phyloP scores from a whole-genome alignment of 2,329 filamentous ascomycete species.

The Lasiodiplodia theobromae region DNA sequence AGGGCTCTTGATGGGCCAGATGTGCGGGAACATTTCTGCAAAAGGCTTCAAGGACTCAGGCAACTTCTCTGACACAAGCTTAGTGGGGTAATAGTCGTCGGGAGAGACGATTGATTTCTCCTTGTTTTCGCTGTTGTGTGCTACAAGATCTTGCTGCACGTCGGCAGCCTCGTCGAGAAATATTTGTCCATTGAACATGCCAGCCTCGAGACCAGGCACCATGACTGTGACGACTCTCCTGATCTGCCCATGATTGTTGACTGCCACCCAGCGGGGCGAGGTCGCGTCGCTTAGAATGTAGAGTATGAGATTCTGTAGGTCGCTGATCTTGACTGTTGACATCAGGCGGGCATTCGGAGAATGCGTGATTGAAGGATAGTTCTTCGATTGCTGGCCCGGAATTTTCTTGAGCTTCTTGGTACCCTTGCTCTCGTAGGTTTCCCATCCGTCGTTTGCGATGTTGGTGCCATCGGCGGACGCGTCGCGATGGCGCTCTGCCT shows the following conservation, averaged over 20 bases:
- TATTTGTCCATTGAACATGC: conserved; percentile 77
- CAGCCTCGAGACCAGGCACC: conserved; percentile 88
- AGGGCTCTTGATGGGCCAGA: conserved; percentile 89
- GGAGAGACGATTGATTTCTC: conserved; percentile 48
- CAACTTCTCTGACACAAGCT: conserved; percentile 50
- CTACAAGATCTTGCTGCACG: conserved; percentile 31
- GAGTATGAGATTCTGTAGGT: conserved; percentile 65
- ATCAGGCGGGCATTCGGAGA: conserved; percentile 61
- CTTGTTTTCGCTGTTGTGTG: conserved; percentile 34
- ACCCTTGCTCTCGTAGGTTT: conserved; percentile 34
- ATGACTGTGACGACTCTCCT: conserved; percentile 86
- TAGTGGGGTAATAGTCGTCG: conserved; percentile 58
- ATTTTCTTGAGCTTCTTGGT: conserved; percentile 37
- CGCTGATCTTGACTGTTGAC: conserved; percentile 62
- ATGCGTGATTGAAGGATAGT: conserved; percentile 62
- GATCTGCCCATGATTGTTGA: conserved; percentile 63
- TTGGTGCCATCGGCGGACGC: conserved; percentile 10
- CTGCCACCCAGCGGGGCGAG: conserved; percentile 69
- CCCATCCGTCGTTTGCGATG: conserved; percentile 37
- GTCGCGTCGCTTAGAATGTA: conserved; percentile 67
- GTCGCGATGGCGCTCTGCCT: conserved; percentile 1
- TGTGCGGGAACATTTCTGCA: conserved; percentile 80
- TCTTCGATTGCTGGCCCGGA: conserved; percentile 50
- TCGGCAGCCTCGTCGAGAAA: conserved; percentile 35
- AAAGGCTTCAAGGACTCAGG: conserved; percentile 64